Conservation (phyloP, 2,329 filamentous ascomycete species). For the Diaporthe eres region DNA sequence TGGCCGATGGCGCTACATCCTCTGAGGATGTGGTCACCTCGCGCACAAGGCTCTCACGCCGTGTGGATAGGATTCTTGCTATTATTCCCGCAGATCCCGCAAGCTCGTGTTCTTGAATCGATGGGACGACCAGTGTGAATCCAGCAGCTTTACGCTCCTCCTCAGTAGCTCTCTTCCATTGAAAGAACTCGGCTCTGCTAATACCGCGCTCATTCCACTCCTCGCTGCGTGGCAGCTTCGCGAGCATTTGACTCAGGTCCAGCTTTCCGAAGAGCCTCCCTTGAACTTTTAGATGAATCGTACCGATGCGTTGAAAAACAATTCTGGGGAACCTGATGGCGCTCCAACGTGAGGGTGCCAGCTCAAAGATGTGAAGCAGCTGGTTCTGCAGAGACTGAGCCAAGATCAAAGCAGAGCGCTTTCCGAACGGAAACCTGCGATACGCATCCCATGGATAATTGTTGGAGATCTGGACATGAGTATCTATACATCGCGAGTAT, state of each 20-base stretch:
- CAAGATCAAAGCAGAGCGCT: too few relatives aligned
- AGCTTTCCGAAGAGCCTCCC: background rate
- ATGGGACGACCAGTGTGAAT: background rate
- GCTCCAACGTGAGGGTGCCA: accelerated
- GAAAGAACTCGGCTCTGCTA: background rate
- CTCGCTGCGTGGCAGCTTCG: background rate
- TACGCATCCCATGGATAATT: too few relatives aligned
- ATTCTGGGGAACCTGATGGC: accelerated
- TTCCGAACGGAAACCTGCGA: too few relatives aligned
- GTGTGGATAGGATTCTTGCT: background rate
- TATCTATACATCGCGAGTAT: too few relatives aligned
- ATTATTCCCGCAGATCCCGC: background rate
- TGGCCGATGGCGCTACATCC: background rate
- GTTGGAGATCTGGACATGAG: too few relatives aligned
- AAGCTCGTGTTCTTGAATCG: background rate
- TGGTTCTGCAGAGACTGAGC: too few relatives aligned
- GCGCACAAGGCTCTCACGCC: background rate
- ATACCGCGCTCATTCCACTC: background rate
- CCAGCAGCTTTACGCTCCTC: background rate
- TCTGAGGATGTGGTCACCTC: too few relatives aligned
- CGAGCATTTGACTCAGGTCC: background rate
- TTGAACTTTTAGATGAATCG: background rate
- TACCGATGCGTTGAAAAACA: background rate
- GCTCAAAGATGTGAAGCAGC: background rate
- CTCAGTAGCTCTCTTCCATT: background rate